phyloP scores from a whole-genome alignment of 2,329 filamentous ascomycete genomes.

The Penicillium verrucosum region DNA sequence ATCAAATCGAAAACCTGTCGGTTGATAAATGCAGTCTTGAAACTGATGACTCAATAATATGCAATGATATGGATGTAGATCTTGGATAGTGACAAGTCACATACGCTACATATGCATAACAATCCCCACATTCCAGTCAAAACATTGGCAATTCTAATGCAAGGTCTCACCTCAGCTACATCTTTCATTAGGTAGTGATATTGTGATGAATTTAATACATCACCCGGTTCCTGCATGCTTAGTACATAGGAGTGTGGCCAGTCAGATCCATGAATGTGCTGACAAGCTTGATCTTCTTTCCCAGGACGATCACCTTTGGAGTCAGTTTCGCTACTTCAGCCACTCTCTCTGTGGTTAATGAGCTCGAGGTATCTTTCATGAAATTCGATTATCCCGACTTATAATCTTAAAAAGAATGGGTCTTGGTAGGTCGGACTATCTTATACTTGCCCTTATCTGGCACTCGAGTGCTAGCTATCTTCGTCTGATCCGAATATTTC shows the following conservation, averaged over 20 bases:
- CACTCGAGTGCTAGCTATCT: too few species aligned
- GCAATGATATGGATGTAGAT: background rate
- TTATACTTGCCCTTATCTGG: too few species aligned
- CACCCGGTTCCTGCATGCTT: background rate
- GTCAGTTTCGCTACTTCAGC: too few species aligned
- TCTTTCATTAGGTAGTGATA: background rate
- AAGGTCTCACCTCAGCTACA: background rate
- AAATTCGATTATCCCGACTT: too few species aligned
- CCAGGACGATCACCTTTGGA: too few species aligned
- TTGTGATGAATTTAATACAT: background rate
- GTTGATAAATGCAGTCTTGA: background rate
- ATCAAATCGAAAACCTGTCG: background rate
- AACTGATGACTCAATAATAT: background rate
- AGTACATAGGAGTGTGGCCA: background rate
- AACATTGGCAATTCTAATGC: too few species aligned
- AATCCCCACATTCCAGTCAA: background rate
- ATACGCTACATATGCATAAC: background rate
- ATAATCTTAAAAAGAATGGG: too few species aligned
- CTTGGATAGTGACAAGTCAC: background rate
- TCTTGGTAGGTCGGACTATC: too few species aligned
- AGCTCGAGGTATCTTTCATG: too few species aligned
- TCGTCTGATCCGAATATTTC: too few species aligned
- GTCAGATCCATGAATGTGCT: background rate
- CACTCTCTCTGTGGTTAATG: too few species aligned
- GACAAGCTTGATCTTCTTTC: too few species aligned